phyloP scores from a whole-genome alignment of 1,284 basidiomycete genomes.

The Sporisorium exsertum region DNA sequence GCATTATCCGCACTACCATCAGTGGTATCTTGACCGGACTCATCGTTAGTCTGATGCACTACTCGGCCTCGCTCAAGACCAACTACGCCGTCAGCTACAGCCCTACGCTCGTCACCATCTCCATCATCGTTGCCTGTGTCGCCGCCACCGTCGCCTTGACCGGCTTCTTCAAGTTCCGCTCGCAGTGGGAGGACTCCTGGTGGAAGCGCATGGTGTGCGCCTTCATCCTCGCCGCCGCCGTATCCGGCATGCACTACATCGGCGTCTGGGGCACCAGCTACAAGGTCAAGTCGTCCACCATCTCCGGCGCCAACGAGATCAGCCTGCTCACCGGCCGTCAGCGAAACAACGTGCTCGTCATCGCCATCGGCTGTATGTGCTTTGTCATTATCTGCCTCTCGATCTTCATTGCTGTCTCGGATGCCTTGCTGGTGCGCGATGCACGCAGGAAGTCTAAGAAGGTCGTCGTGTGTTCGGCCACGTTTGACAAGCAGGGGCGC shows the following conservation, averaged over 20 bases:
- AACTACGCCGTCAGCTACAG: conserved; percentile 66
- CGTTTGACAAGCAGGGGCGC: conserved; percentile 72
- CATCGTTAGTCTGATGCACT: conserved; percentile 76
- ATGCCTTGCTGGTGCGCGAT: conserved; percentile 69
- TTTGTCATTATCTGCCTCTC: conserved; percentile 71
- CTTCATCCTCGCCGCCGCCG: conserved; percentile 71
- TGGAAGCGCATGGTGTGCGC: conserved; percentile 71
- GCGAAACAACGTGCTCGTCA: conserved; percentile 69
- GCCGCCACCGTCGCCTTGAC: conserved; percentile 71
- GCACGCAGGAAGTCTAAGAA: conserved; percentile 71
- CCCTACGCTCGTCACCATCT: conserved; percentile 70
- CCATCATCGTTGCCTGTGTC: conserved; percentile 71
- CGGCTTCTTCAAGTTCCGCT: conserved; percentile 72
- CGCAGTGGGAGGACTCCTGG: conserved; percentile 73
- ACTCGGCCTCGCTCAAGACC: conserved; percentile 71
- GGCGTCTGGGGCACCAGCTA: conserved; percentile 72
- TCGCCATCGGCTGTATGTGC: conserved; percentile 71
- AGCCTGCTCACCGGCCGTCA: conserved; percentile 51
- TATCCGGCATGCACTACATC: conserved; percentile 73
- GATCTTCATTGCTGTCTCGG: conserved; percentile 70
- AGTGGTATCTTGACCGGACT: conserved; percentile 81
- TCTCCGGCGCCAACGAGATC: conserved; percentile 30
- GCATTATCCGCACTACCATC: conserved; percentile 70
- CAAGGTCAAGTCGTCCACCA: conserved; percentile 55
- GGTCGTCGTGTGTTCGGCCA: conserved; percentile 72